phyloP scores from a whole-genome alignment of 192 early-diverging fungal species.

The Chytriomyces sp. region DNA sequence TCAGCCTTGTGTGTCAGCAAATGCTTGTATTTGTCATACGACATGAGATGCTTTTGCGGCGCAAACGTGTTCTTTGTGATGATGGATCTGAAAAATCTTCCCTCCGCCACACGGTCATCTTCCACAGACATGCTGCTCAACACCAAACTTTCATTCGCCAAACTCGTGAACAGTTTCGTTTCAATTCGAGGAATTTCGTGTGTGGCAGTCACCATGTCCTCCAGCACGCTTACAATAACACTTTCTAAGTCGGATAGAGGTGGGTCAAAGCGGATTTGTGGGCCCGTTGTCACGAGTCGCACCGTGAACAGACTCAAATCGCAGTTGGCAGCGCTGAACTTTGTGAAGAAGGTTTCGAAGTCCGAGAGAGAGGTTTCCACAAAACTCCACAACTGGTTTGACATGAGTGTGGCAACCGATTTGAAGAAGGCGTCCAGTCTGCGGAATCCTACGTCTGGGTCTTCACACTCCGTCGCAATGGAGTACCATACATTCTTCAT shows the following conservation, averaged over 20 bases:
- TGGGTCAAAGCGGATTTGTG: constrained; percentile 68
- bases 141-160: constrained; percentile 47
- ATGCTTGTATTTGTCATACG: constrained; percentile 68
- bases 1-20: constrained; percentile 68
- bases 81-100: constrained; percentile 55
- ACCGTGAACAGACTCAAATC: constrained; percentile 60
- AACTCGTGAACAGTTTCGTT: constrained; percentile 63
- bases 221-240: constrained; percentile 55
- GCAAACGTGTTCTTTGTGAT: constrained; percentile 62
- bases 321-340: constrained; percentile 48
- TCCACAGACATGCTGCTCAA: constrained; percentile 58
- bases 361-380: constrained; percentile 54
- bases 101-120: constrained; percentile 64
- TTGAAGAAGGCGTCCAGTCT: constrained; percentile 66
- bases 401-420: constrained; percentile 61
- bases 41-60: constrained; percentile 64
- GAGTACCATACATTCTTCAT: constrained; percentile 64
- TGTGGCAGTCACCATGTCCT: constrained; percentile 60
- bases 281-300: constrained; percentile 56
- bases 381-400: constrained; percentile 62
- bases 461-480: constrained; percentile 54
- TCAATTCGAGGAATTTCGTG: constrained; percentile 65
- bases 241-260: constrained; percentile 60
- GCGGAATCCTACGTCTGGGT: constrained; percentile 60
- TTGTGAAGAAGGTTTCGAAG: constrained; percentile 61